A percentile compares a stretch with the other conserved stretches of the same genome.
These are phyloP conservation scores for Porogramme epimiltina DNA, from an alignment of 1,284 basidiomycete species.

Conservation along the genomic window DNA sequence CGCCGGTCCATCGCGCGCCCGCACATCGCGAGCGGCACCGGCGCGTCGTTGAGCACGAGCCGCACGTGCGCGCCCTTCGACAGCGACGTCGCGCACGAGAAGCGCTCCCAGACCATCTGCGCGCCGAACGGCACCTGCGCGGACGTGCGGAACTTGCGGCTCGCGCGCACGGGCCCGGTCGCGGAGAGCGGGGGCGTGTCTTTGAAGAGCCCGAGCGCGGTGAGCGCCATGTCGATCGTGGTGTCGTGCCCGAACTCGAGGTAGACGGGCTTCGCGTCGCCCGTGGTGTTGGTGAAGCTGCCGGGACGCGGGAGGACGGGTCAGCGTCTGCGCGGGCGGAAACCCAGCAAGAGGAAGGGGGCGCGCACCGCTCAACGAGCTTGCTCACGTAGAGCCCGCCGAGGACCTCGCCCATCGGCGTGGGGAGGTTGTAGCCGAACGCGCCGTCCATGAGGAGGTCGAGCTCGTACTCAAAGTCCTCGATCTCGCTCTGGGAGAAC, in stretches of 20 bases:
- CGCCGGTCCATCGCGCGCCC: conserved; percentile 27
- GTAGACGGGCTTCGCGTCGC: conserved; percentile 36
- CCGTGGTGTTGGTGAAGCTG: conserved; percentile 42
- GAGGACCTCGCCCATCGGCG: conserved; percentile 40
- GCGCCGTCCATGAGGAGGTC: conserved; percentile 48
- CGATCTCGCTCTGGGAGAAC: conserved; percentile 40
- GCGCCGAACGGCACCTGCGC: conserved; percentile 47
- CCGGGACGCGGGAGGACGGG: neutral
- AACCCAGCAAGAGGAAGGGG: neutral
- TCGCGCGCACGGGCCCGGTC: conserved; percentile 31
- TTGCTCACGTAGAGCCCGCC: conserved; percentile 46
- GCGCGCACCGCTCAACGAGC: conserved; percentile 41
- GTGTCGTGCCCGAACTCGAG: conserved; percentile 54
- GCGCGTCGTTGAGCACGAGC: conserved; percentile 45
- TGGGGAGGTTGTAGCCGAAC: conserved; percentile 45
- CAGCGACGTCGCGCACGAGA: conserved; percentile 40
- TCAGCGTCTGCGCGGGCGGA: neutral
- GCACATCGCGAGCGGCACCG: conserved; percentile 40
- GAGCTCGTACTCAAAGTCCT: conserved; percentile 47
- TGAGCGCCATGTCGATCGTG: conserved; percentile 47
- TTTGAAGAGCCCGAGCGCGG: conserved; percentile 45
- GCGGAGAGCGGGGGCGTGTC: conserved; percentile 36
- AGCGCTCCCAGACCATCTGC: conserved; percentile 49
- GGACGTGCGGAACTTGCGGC: conserved; percentile 44
- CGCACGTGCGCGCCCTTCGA: conserved; percentile 38